phyloP scores from a whole-genome alignment of 179 eudicot species.

The Silene vulgaris region DNA sequence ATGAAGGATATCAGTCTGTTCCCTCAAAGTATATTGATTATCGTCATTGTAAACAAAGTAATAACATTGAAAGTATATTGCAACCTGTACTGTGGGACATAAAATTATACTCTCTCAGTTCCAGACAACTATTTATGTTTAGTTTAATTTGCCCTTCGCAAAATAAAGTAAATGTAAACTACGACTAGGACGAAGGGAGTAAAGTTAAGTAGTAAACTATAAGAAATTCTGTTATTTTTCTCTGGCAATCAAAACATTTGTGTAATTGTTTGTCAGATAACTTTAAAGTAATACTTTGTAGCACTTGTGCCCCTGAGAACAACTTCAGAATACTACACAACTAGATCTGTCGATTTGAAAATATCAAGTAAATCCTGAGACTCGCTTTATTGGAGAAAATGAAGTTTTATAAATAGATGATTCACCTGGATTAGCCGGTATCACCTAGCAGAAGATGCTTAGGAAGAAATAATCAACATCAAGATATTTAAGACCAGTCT shows the following conservation, averaged over 20 bases:
- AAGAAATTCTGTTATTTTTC: neutral
- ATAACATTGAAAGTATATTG: neutral
- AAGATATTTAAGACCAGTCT: neutral
- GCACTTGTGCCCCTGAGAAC: neutral
- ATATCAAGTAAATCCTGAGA: neutral
- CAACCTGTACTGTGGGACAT: neutral
- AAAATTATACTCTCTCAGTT: too few species aligned
- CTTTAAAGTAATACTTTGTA: neutral
- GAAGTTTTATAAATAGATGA: conserved; percentile 12
- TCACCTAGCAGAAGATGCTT: neutral
- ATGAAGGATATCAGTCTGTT: conserved; percentile 15
- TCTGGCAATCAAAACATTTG: neutral
- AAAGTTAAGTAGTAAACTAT: too few species aligned
- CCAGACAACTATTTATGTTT: too few species aligned
- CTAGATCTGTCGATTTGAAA: too few species aligned
- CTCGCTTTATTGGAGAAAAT: neutral
- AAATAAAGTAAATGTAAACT: too few species aligned
- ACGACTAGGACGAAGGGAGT: too few species aligned
- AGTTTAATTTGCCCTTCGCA: too few species aligned
- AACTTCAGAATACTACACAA: neutral
- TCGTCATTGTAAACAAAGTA: neutral
- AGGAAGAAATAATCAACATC: conserved; percentile 1
- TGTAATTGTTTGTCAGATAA: neutral
- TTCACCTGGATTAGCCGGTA: conserved; percentile 18
- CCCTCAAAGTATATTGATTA: neutral